phyloP scores from a whole-genome alignment of 2,329 filamentous ascomycete genomes.

The Fusarium aywerte region DNA sequence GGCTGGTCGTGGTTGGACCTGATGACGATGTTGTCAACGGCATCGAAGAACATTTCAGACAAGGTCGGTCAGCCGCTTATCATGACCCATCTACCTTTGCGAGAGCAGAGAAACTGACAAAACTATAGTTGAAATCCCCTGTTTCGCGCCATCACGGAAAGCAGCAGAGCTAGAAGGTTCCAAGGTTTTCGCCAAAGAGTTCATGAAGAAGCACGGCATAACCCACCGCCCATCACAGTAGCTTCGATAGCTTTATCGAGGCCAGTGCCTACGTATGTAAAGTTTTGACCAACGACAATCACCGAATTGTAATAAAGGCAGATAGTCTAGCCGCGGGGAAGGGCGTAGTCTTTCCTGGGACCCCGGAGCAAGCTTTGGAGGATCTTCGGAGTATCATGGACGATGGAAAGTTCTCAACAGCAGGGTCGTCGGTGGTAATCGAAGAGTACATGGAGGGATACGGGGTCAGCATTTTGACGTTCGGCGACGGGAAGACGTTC shows the following conservation, averaged over 20 bases:
- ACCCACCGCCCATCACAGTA: slow-evolving; percentile 78
- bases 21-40: slow-evolving; percentile 80
- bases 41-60: slow-evolving; percentile 73
- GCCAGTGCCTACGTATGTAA: slow-evolving; percentile 71
- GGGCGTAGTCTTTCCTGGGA: slow-evolving; percentile 57
- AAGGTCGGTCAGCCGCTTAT: neutral
- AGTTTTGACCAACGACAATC: slow-evolving; percentile 51
- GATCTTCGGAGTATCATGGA: slow-evolving; percentile 76
- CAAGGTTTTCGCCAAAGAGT: slow-evolving; percentile 82
- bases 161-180: slow-evolving; percentile 81
- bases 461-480: slow-evolving; percentile 74
- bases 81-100: neutral
- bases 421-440: slow-evolving; percentile 76
- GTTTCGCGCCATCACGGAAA: slow-evolving; percentile 74
- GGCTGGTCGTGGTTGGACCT: slow-evolving; percentile 78
- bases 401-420: slow-evolving; percentile 70
- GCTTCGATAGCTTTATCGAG: slow-evolving; percentile 70
- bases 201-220: slow-evolving; percentile 78
- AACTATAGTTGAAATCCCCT: slow-evolving; percentile 65
- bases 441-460: slow-evolving; percentile 78
- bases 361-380: slow-evolving; percentile 68
- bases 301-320: slow-evolving; percentile 78
- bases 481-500: slow-evolving; percentile 74
- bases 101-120: neutral
- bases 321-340: slow-evolving; percentile 80